Percentiles rank a stretch among this genome's conserved stretches.
Conservation (phyloP, 257 asterid species). For the Solanum ossicruentum region DNA sequence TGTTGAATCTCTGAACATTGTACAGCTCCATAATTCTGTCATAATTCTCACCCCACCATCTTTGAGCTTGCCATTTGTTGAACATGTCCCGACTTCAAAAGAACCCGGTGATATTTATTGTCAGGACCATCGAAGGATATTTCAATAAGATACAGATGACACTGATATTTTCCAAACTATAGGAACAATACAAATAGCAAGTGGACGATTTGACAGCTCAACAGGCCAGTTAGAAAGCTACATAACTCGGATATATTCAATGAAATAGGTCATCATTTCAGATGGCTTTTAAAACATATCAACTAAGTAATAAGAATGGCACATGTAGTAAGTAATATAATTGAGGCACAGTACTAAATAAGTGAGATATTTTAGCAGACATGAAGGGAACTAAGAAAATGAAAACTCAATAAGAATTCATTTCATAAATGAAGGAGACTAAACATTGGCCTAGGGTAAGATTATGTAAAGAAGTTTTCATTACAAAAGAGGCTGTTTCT, state of each 20-base stretch:
- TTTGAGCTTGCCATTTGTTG: slow-evolving; percentile 79
- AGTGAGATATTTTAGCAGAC: neutral
- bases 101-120: neutral
- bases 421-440: neutral
- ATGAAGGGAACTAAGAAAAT: neutral
- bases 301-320: neutral
- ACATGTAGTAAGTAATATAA: neutral
- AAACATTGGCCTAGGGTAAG: neutral
- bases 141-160: neutral
- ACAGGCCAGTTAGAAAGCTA: neutral
- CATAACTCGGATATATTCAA: neutral
- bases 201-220: neutral
- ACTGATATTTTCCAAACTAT: neutral
- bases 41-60: slow-evolving; percentile 88
- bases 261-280: neutral
- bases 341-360: neutral
- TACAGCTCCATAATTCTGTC: slow-evolving; percentile 85
- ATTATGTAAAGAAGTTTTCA: neutral
- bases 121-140: neutral
- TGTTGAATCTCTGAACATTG: slow-evolving; percentile 75
- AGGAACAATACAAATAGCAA: neutral
- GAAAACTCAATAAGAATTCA: neutral
- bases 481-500: neutral
- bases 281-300: neutral
- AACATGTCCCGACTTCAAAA: slow-evolving; percentile 72